Percentiles rank a stretch among this genome's conserved stretches.
These are phyloP conservation scores for Lophium mytilinum DNA, from an alignment of 495 filamentous ascomycete species.

Conservation along the genomic window DNA sequence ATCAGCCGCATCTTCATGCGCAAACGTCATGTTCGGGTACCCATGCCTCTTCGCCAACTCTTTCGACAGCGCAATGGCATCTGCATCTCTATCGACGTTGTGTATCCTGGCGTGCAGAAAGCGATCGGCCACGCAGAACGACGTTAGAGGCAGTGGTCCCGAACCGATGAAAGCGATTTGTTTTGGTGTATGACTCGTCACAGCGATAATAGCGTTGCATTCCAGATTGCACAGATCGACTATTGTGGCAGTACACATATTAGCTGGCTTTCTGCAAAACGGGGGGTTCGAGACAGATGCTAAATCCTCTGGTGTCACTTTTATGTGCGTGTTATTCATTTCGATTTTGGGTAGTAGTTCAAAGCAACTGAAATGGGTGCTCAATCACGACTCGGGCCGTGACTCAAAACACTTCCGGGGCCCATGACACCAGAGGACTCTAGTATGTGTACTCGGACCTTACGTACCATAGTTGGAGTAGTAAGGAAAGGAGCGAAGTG, in stretches of 20 bases:
- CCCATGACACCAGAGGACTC: too few species aligned
- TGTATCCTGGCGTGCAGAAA: constrained; percentile 17
- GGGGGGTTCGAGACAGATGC: too few species aligned
- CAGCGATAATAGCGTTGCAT: constrained; percentile 28
- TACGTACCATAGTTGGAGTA: constrained; percentile 40
- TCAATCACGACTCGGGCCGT: too few species aligned
- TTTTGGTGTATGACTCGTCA: constrained; percentile 1
- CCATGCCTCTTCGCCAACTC: constrained; percentile 13
- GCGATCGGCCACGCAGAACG: constrained; percentile 28
- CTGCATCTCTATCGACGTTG: constrained; percentile 33
- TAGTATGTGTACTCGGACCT: too few species aligned
- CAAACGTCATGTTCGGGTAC: constrained; percentile 5
- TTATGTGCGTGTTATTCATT: too few species aligned
- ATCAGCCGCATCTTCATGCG: constrained; percentile 21
- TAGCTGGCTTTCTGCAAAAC: too few species aligned
- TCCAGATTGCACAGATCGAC: constrained; percentile 38
- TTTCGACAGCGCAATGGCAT: constrained; percentile 29
- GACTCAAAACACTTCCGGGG: too few species aligned
- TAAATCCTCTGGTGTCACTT: too few species aligned
- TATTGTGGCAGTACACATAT: too few species aligned
- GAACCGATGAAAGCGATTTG: constrained; percentile 37
- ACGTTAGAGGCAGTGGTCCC: constrained; percentile 38
- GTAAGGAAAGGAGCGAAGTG: constrained; percentile 37
- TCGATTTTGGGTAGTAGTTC: too few species aligned
- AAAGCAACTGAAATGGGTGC: too few species aligned